phyloP scores from a whole-genome alignment of 768 basidiomycete species.

The Pulveroboletus sp. region DNA sequence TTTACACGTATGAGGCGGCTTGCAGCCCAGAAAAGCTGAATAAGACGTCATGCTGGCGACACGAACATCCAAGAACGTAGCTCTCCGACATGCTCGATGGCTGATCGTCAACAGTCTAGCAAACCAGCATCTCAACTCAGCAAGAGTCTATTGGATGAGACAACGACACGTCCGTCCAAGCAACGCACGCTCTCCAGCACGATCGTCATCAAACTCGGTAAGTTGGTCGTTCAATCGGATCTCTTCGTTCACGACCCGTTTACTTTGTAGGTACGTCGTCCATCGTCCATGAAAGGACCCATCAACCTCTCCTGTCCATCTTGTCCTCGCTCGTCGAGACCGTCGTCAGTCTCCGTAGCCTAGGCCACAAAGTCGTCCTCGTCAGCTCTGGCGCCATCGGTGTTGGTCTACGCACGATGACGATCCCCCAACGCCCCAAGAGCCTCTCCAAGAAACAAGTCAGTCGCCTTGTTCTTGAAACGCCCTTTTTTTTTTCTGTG shows the following conservation, averaged over 20 bases:
- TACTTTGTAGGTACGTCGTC: conserved; percentile 72
- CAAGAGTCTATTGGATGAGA: conserved; percentile 9
- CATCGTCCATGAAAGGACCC: conserved; percentile 91
- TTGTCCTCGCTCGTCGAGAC: conserved; percentile 92
- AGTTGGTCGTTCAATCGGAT: conserved; percentile 14
- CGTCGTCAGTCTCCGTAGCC: conserved; percentile 65
- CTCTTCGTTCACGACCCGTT: conserved; percentile 5
- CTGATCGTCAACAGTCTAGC: conserved; percentile 9
- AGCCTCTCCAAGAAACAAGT: conserved; percentile 89
- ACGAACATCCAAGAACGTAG: neutral
- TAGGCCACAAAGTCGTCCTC: conserved; percentile 92
- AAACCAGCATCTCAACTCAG: conserved; percentile 1
- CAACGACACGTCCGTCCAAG: conserved; percentile 15
- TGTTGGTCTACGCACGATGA: conserved; percentile 91
- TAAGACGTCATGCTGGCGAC: no score
- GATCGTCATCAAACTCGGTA: conserved; percentile 85
- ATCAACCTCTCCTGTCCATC: conserved; percentile 85
- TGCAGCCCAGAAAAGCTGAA: no score
- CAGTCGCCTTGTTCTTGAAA: conserved; percentile 20
- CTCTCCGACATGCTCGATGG: conserved; percentile 2
- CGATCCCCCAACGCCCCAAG: conserved; percentile 72
- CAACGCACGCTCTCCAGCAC: conserved; percentile 43
- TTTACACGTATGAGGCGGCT: no score
- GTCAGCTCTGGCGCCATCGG: conserved; percentile 98
- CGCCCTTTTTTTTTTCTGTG: neutral